Evolutionary conservation across 306 rosid genomes (phyloP).

Genomic region (Citrullus colocynthis): DNA sequence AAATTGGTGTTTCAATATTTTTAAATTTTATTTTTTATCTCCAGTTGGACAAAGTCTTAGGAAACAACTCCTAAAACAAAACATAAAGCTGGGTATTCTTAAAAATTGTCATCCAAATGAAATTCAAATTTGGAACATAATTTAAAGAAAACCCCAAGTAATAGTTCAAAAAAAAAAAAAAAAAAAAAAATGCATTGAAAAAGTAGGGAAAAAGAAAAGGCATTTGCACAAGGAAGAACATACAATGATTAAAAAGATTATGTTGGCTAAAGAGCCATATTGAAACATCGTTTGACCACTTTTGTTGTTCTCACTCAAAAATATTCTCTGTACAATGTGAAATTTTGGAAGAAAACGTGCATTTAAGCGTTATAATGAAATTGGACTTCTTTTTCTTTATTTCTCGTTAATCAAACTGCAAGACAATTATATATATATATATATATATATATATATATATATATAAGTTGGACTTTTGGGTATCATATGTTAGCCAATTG

Average conservation of each 20-base stretch:
- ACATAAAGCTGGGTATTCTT: no score
- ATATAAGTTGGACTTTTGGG: neutral
- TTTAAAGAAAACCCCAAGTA: no score
- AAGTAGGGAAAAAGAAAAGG: neutral
- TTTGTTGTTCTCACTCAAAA: neutral
- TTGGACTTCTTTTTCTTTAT: neutral
- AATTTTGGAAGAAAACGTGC: neutral
- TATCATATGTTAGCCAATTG: neutral
- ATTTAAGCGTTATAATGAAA: neutral
- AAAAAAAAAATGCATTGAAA: neutral
- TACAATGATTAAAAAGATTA: neutral
- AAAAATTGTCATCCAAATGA: no score
- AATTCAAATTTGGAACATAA: no score
- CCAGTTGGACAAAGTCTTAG: no score
- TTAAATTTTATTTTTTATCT: no score
- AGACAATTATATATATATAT: neutral
- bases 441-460: no score
- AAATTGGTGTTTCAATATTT: no score
- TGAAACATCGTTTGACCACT: neutral
- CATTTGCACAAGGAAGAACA: neutral
- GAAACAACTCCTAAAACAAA: no score
- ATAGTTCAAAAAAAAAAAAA: no score
- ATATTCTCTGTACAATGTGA: neutral
- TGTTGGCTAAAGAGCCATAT: neutral
- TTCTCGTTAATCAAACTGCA: neutral